Evolutionary conservation across 2,329 filamentous ascomycete species (phyloP).

Genomic region (Alternaria infectoria): DNA sequence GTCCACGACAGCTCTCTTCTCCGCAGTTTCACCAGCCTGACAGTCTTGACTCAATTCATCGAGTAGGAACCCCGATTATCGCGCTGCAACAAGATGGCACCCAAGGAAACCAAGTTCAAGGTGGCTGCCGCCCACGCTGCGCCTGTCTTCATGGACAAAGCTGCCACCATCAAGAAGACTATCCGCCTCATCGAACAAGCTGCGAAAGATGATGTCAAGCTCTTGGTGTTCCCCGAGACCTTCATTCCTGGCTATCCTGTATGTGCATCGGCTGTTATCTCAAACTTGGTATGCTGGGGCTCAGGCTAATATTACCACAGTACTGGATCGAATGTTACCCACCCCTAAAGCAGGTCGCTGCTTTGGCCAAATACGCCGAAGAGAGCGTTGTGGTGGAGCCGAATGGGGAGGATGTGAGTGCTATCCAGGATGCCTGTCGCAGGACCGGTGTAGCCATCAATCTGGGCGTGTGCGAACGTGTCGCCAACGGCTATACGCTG

Average conservation of each 20-base stretch:
- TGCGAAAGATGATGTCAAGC: conserved; percentile 34
- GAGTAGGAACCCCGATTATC: neutral
- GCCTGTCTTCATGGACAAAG: conserved; percentile 49
- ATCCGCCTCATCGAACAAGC: conserved; percentile 44
- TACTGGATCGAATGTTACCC: conserved; percentile 48
- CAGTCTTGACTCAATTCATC: neutral
- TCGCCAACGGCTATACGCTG: conserved; percentile 40
- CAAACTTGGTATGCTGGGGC: neutral
- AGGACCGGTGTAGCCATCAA: conserved; percentile 40
- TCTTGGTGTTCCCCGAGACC: conserved; percentile 47
- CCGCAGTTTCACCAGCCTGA: neutral
- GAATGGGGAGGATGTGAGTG: conserved; percentile 37
- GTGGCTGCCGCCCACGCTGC: conserved; percentile 48
- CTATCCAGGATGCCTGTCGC: conserved; percentile 43
- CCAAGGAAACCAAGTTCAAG: conserved; percentile 39
- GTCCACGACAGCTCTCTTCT: neutral
- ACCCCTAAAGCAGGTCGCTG: conserved; percentile 42
- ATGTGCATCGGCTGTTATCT: conserved; percentile 11
- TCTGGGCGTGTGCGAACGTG: conserved; percentile 45
- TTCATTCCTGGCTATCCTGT: conserved; percentile 48
- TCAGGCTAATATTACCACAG: conserved; percentile 23
- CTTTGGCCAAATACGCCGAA: conserved; percentile 42
- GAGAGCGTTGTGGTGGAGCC: conserved; percentile 46
- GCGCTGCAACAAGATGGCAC: conserved; percentile 16
- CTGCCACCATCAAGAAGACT: conserved; percentile 42